A percentile compares a stretch with the other conserved stretches of the same genome.
Evolutionary conservation across 208 protist species (phyloP).

Genomic region (Crithidia fasciculata): DNA sequence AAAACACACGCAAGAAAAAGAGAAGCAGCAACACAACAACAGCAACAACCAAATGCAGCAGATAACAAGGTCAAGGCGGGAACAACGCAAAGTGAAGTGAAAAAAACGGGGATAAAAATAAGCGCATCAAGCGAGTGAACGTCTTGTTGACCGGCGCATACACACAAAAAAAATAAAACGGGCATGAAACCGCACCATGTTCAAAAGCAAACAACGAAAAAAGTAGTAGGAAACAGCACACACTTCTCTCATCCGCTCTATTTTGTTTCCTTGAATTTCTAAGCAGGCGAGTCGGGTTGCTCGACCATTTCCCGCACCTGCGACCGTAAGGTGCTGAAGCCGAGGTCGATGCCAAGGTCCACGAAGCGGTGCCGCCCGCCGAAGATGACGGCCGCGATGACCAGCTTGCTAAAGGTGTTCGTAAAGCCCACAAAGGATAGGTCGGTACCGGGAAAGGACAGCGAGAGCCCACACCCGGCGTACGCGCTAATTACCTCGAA

Average conservation of each 20-base stretch:
- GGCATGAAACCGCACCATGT: no score
- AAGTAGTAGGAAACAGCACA: no score
- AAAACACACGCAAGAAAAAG: slow-evolving; percentile 2
- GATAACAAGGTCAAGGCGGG: neutral
- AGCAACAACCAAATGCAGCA: neutral
- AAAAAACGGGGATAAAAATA: slow-evolving; percentile 12
- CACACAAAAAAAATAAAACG: no score
- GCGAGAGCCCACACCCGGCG: slow-evolving; percentile 70
- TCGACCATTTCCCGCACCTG: slow-evolving; percentile 11
- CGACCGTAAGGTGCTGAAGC: slow-evolving; percentile 51
- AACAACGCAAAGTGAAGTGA: slow-evolving; percentile 3
- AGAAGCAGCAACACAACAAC: neutral
- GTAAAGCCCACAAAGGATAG: slow-evolving; percentile 66
- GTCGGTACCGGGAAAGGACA: slow-evolving; percentile 21
- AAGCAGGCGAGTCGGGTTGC: neutral
- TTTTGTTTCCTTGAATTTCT: neutral
- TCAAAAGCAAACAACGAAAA: slow-evolving; percentile 2
- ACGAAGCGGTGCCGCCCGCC: slow-evolving; percentile 81
- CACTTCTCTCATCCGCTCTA: no score
- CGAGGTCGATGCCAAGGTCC: slow-evolving; percentile 81
- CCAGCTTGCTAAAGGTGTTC: slow-evolving; percentile 53
- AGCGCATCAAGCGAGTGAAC: no score
- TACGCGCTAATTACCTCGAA: slow-evolving; percentile 86
- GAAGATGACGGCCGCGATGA: slow-evolving; percentile 68
- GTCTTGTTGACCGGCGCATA: no score